Percentiles rank a stretch among this genome's conserved stretches.
Conservation (phyloP, 2,329 filamentous ascomycete species). For the Proliferodiscus dingleyae region DNA sequence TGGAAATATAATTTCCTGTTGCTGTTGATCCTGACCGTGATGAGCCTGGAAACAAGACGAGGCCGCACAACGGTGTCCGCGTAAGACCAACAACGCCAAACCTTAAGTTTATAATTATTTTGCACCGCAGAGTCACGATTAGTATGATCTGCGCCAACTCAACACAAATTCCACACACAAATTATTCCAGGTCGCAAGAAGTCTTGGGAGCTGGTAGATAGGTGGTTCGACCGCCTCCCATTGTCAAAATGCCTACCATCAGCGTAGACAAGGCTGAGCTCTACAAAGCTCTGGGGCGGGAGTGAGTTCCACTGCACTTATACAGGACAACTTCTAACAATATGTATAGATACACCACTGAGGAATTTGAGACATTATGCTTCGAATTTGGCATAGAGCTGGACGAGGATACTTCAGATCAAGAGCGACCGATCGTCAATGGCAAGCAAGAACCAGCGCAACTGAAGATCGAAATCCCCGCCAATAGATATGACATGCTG, state of each 20-base stretch:
- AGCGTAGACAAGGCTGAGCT: constrained; percentile 93
- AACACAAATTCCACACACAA: constrained; percentile 6
- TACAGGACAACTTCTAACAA: constrained; percentile 24
- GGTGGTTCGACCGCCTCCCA: constrained; percentile 8
- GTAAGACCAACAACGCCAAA: constrained; percentile 5
- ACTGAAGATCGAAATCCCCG: constrained; percentile 96
- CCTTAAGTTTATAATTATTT: constrained; percentile 8
- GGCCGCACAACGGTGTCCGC: not conserved
- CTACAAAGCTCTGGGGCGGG: constrained; percentile 84
- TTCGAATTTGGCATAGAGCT: constrained; percentile 97
- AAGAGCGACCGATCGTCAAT: constrained; percentile 65
- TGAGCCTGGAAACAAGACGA: not conserved
- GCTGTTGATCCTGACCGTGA: constrained; percentile 1
- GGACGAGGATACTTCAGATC: constrained; percentile 67
- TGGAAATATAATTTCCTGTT: constrained; percentile 4
- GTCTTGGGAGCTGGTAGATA: constrained; percentile 2
- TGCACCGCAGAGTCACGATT: constrained; percentile 13
- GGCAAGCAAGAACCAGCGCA: constrained; percentile 83
- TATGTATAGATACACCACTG: constrained; percentile 68
- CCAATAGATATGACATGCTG: constrained; percentile 91
- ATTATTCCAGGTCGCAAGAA: not conserved
- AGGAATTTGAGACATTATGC: constrained; percentile 94
- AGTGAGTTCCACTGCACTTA: constrained; percentile 52
- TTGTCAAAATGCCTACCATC: constrained; percentile 83
- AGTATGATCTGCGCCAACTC: constrained; percentile 12